These are phyloP conservation scores for Termitomyces sp. DNA, from an alignment of 768 basidiomycete species.

Conservation along the genomic window DNA sequence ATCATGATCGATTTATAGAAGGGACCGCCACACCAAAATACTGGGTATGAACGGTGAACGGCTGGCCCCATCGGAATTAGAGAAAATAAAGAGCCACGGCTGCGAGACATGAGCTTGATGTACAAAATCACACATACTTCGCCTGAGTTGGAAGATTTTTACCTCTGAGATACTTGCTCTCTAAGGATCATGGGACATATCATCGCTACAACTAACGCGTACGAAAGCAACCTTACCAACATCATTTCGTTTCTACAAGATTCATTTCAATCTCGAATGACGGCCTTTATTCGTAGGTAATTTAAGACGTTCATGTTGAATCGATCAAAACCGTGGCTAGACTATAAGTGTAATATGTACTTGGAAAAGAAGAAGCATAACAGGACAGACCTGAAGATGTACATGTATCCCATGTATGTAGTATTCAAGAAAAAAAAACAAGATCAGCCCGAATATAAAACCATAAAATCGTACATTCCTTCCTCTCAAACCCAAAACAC, in stretches of 20 bases:
- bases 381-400: neutral
- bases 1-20: too few relatives aligned
- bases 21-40: too few relatives aligned
- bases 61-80: neutral
- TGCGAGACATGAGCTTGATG: too few relatives aligned
- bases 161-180: neutral
- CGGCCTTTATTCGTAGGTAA: too few relatives aligned
- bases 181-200: neutral
- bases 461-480: neutral
- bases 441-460: neutral
- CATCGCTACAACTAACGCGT: neutral
- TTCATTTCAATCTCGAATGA: too few relatives aligned
- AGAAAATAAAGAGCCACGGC: neutral
- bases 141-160: too few relatives aligned
- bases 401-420: neutral
- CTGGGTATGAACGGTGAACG: neutral
- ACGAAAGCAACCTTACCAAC: too few relatives aligned
- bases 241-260: too few relatives aligned
- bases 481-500: neutral
- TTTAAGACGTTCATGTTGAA: too few relatives aligned
- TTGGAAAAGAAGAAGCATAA: neutral
- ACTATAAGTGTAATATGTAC: neutral
- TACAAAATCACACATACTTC: too few relatives aligned
- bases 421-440: neutral
- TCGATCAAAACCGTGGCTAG: neutral